Evolutionary conservation across 2,329 filamentous ascomycete genomes (phyloP), one percentile per base, ranked within the genome.

Genomic region (Atkinsonella hypoxylon): DNA sequence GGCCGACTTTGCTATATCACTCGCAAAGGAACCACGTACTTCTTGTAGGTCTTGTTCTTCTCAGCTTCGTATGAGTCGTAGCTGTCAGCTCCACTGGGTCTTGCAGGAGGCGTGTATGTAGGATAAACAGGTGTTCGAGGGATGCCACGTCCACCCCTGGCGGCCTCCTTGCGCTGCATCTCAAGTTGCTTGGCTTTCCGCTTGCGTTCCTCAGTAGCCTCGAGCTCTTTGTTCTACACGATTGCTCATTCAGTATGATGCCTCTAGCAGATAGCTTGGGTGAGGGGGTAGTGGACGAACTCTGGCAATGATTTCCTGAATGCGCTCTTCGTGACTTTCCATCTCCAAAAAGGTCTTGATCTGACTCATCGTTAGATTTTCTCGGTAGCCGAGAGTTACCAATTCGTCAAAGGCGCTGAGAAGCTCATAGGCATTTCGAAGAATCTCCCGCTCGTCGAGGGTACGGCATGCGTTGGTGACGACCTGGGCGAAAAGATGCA

Each of bases 281-380:
- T 1, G 26, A 26, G 26, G 18, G 22, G 8, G 12, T 31, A 34
- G 40, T 9, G 20, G 43, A 40, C 76, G 55, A 81, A 91, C 87
- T 66, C 89, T 79, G 55, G 89, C 89, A 64, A 96, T 96, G 56
- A 96, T 98, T 66, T 96, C 93, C 69, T 98, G 93, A 59, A 98
- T 97, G 65, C 93, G 83, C 77, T 98, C 93, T 71, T 98, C 94
- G 64, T 98, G 93, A 69, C 86, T 93, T 70, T 98, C 93, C 93
- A 98, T 98, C 65, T 97, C 94, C 59, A 98, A 70, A 76, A 98
- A 98, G 2, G 93, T 96, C 78, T 94, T 96, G 75, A 98, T 98
- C 72, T 98, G 94, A 70, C 83, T 88, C 61, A 98, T 81, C 22
- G 91, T 94, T 59, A 98, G 73, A 69, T 98, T 98, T 73, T 98